Evolutionary conservation across 2,329 filamentous ascomycete species (phyloP), one percentile per base, ranked within the genome.

Genomic region (Chrysoporthe austroafricana): DNA sequence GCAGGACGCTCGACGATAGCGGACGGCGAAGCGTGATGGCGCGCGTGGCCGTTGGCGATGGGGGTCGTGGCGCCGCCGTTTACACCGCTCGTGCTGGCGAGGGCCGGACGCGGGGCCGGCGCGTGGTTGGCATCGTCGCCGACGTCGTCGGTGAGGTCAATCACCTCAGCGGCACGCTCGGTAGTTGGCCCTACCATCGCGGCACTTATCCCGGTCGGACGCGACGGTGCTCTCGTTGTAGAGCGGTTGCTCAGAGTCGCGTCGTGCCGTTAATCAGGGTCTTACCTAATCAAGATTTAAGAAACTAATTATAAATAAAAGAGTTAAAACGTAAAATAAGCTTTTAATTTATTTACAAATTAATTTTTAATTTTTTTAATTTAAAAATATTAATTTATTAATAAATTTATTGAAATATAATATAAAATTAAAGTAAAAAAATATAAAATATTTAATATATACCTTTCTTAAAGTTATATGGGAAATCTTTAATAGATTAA

Each of bases 111-210:
- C 11, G 32, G 43, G 1, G 36, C 16, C 3, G 14, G 2, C 4
- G 21, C 18, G 2, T 8, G 3, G n/a, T 36, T 1, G 64, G 66
- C 52, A 58, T 60, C 52, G 57, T 64, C 70, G 34, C 72, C 48
- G 6, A 72, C 71, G 3, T 74, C 73, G 52, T 66, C 70, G 8
- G 74, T 74, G 9, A 76, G 71, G 72, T 79, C 75, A 61, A 78
- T 73, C 9, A 76, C 67, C 68, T 75, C 54, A 5, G 32, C 36
- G 1, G 32, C 0, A 4, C 18, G 2, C 14, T 62, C 42, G 4
- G 18, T 4, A 1, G 39, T 13, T 2, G 58, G 52, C 32, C 34
- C 54, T 48, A 52, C 58, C 63, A 69, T 65, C 34, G n/a, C 32
- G 48, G 61, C 5, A 39, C n/a, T 14, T 3, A 8, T 48, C 34